Evolutionary conservation across 2,329 filamentous ascomycete species (phyloP).

Genomic region (Corinectria fuckeliana): DNA sequence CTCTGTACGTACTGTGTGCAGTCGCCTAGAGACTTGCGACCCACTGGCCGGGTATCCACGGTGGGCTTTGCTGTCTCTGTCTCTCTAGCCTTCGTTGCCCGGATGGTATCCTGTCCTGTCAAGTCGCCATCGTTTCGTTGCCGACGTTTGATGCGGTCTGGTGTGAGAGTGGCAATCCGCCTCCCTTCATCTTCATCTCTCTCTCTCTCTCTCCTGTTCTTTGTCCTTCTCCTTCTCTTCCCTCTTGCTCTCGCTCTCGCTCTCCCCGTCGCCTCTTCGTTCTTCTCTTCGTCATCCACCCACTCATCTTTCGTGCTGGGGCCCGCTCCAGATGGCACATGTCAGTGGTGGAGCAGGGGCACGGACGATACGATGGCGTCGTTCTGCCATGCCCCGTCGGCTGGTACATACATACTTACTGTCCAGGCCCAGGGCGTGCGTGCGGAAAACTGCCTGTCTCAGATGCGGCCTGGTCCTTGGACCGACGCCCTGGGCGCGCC

Average conservation of each 20-base stretch:
- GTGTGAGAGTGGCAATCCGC: background rate
- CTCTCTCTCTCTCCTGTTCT: background rate
- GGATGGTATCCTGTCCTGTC: background rate
- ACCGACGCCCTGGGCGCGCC: background rate
- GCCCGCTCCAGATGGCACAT: slow-evolving; percentile 12
- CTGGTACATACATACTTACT: background rate
- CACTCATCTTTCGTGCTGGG: background rate
- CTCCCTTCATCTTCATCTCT: background rate
- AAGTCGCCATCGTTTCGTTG: background rate
- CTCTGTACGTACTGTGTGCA: background rate
- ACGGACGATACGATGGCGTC: slow-evolving; percentile 15
- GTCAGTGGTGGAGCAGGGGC: slow-evolving; percentile 17
- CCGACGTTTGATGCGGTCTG: background rate
- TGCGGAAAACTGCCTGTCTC: too few species aligned
- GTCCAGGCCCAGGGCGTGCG: background rate
- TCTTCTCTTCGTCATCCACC: background rate
- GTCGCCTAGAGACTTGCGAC: background rate
- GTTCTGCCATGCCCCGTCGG: slow-evolving; percentile 2
- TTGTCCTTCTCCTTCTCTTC: background rate
- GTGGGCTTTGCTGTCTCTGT: slow-evolving; percentile 1
- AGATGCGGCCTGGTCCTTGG: background rate
- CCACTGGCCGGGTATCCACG: slow-evolving; percentile 4
- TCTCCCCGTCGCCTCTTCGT: background rate
- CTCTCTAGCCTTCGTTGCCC: background rate
- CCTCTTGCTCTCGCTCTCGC: background rate